Evolutionary conservation across 257 asterid species (phyloP), one percentile per base, ranked within the genome.

Genomic region (Asclepias syriaca): DNA sequence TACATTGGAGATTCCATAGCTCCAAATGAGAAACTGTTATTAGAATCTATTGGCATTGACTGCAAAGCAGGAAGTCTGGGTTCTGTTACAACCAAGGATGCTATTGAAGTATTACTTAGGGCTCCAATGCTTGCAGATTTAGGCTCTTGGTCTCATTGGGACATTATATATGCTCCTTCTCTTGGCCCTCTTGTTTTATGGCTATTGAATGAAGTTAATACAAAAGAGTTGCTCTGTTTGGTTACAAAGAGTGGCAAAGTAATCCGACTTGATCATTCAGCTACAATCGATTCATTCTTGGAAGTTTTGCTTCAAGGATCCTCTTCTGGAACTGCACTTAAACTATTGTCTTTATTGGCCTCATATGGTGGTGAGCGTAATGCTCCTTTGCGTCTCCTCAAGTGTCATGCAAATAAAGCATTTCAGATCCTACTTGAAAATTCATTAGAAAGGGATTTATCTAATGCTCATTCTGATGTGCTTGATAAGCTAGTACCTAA

Each of bases 101-200:
- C 96, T 55, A 83, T 92, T 71, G 84, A 88, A 69, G 77, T 79
- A 75, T 79, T 95, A 75, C 85, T 81, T 78, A 84, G 80, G 76
- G 96, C 98, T 76, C 99, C 98, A 61, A 91, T 92, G 97, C 78
- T 95, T 79, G 81, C 85, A 69, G 96, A 95, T 87, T 74, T 95
- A 78, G 79, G 74, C 65, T 69, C 85, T 69, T 95, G 98, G 98
- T 85, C 89, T 15, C 99, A 95, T 73, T 95, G 99, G 99, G 99
- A 88, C 80, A 74, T 79, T 73, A 45, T 83, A 57, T 92, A 79
- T 84, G 94, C 92, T 76, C 96, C 99, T 73, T 87, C 94, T 69
- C 95, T 95, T 76, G 99, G 99, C 78, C 81, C 97, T 39, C 83
- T 95, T 74, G 81, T 90, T 82, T 88, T 74, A 78, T 95, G 98